Evolutionary conservation across 2,329 filamentous ascomycete species (phyloP), one percentile per base, ranked within the genome.

Genomic region (Microcyclospora pomicola): DNA sequence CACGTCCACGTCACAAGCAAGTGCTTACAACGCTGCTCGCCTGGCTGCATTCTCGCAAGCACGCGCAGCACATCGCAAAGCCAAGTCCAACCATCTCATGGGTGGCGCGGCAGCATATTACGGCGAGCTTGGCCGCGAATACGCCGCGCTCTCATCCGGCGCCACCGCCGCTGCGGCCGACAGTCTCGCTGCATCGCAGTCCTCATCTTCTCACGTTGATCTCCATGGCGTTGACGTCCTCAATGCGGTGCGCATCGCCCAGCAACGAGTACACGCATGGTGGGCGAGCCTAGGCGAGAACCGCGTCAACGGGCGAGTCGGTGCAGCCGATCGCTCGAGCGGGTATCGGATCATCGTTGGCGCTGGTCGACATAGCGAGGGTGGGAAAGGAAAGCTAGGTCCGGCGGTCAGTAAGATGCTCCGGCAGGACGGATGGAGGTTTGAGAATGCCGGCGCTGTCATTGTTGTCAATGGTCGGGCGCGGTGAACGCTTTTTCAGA

Each of bases 221-320:
- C 65, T 96, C 16, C 88, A 96, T 56, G 84, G 85, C 5, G 75
- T 94, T 5, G 77, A 71, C 33, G 86, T 95, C 1, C 67, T 76
- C 35, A 82, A 93, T 56, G 88, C 82, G 1, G 76, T 86, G 24
- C 69, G 82, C 2, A 94, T 95, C 46, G 77, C 82, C 1, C 70
- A 72, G 24, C 69, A 77, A 34, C 71, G 69, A 29, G 79, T 82
- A 0, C 67, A 72, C 46, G 56, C 55, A 9, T 96, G 88, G 88
- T 95, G 86, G 87, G 64, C 74, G 13, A 61, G 62, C 0, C 62
- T 85, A 7, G 82, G 82, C 1, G 80, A 87, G 52, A 66, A 68
- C 35, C 72, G 72, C 45, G 68, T 70, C 33, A 67, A 58, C 40
- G 67, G 33, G 51, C 58, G 43, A 55, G 60, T 40, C 52, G 62